Evolutionary conservation across 2,329 filamentous ascomycete genomes (phyloP), one percentile per base, ranked within the genome.

Genomic region (Cadophora malorum): DNA sequence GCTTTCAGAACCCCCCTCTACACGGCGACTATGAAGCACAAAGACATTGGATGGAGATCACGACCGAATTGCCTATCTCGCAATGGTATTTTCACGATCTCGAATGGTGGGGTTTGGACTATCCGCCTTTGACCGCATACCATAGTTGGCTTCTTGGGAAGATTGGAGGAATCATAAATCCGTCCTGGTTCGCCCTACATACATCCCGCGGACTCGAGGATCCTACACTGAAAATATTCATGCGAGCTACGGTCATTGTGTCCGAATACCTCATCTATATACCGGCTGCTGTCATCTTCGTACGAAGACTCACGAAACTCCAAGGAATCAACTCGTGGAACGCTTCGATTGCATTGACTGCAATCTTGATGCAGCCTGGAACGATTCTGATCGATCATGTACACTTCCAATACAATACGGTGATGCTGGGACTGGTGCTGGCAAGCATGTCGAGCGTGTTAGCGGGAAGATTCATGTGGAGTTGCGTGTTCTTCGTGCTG

Each of bases 41-140:
- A 79, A 85, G 96, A 74, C 96, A 99, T 80, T 99, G 96, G 96
- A 97, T 99, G 94, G 96, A 99, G 78, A 84, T 99, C 72, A 97
- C 96, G 1, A 92, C 88, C 9, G 88, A 97, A 68, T 84, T 99
- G 1, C 96, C 96, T 16, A 85, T 96, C 47, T 96, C 93, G 12
- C 91, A 96, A 79, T 99, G 96, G 96, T 99, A 99, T 80, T 97
- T 97, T 77, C 93, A 99, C 79, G 94, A 99, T 78, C 83, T 98
- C 55, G 86, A 95, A 76, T 99, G 95, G 90, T 99, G 96, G 96
- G 96, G 96, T 0, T 85, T 99, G 73, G 96, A 99, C 81, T 99
- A 99, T 79, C 96, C 96, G 66, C 96, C 96, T 63, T 86, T 99
- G 81, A 99, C 96, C 64, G 96, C 96, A 63, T 99, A 99, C 81